A percentile compares a stretch with the other conserved stretches of the same genome.
Conservation (phyloP, 2,329 filamentous ascomycete genomes). For the Aureobasidium sp. region DNA sequence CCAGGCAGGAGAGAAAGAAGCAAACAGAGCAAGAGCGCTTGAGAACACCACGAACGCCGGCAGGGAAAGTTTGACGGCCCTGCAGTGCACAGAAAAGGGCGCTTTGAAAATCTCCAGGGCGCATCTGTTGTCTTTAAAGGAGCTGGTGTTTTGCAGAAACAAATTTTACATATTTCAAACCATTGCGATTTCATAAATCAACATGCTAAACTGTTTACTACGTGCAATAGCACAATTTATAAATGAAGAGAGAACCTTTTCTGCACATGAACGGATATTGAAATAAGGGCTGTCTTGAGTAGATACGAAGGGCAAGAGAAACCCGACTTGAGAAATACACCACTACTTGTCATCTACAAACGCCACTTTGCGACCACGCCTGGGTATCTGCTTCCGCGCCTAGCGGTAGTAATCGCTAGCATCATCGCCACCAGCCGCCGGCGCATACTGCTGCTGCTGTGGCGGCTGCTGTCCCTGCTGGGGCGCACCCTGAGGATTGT, state of each 20-base stretch:
- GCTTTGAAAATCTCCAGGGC: neutral
- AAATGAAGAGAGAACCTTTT: neutral
- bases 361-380: neutral
- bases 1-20: neutral
- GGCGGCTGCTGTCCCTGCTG: constrained; percentile 19
- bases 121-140: neutral
- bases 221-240: too few relatives aligned
- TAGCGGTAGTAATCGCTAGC: constrained; percentile 30
- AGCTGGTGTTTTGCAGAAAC: neutral
- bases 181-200: neutral
- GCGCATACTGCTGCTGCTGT: constrained; percentile 17
- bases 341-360: neutral
- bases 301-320: neutral
- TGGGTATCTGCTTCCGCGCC: neutral
- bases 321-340: neutral
- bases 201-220: neutral
- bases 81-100: neutral
- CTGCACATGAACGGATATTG: neutral
- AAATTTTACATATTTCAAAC: neutral
- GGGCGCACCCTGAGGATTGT: constrained; percentile 16
- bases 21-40: neutral
- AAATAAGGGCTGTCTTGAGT: neutral
- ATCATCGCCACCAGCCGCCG: constrained; percentile 26
- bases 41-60: neutral
- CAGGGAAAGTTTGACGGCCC: neutral